These are phyloP conservation scores for Sporothrix brasiliensis DNA, from an alignment of 2,329 filamentous ascomycete genomes.

Conservation along the genomic window DNA sequence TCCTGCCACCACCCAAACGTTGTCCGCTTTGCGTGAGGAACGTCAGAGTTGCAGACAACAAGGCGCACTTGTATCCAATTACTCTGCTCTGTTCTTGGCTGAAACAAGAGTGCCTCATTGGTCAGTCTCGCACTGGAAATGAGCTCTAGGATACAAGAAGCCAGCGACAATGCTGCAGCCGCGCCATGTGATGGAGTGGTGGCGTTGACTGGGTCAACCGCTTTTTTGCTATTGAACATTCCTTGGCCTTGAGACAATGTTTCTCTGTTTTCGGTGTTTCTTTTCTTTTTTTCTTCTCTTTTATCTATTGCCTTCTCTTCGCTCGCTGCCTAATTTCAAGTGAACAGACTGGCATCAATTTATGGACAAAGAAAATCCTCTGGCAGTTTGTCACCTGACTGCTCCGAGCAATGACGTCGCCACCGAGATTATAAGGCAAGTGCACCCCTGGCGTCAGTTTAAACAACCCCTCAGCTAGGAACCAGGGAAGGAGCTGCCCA, in stretches of 20 bases:
- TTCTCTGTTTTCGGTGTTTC: neutral
- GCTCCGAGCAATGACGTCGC: slow-evolving; percentile 32
- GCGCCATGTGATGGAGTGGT: neutral
- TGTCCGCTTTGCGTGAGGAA: too few species aligned
- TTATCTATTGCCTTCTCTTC: neutral
- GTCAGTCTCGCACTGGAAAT: neutral
- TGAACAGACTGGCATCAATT: slow-evolving; percentile 20
- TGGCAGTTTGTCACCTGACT: slow-evolving; percentile 29
- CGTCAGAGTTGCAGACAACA: neutral
- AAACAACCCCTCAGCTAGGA: neutral
- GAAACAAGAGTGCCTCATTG: neutral
- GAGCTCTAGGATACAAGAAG: neutral
- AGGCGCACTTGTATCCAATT: neutral
- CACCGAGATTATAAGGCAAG: slow-evolving; percentile 18
- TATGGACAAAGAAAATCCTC: neutral
- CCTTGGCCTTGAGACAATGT: neutral
- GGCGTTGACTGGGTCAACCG: neutral
- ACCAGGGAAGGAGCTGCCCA: slow-evolving; percentile 6
- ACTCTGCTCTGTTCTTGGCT: neutral
- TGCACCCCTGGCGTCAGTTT: neutral
- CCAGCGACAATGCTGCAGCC: neutral
- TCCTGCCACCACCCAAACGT: too few species aligned
- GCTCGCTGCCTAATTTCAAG: slow-evolving; percentile 18
- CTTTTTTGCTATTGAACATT: neutral
- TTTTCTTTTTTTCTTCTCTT: neutral